A percentile compares a stretch with the other conserved stretches of the same genome.
These are phyloP conservation scores for Cucumis melo DNA, from an alignment of 306 rosid species.

Conservation along the genomic window DNA sequence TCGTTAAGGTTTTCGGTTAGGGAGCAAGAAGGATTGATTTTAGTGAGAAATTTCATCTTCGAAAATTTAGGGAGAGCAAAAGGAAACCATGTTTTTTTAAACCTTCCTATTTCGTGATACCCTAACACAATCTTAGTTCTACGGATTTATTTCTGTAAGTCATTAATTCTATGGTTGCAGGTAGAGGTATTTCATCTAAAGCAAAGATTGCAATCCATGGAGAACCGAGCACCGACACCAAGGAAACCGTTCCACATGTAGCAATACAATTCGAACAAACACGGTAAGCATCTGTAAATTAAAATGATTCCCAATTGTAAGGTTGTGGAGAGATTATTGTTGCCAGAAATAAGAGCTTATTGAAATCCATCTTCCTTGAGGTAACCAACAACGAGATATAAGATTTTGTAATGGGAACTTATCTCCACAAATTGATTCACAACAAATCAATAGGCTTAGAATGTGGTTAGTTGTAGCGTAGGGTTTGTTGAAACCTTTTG, in stretches of 20 bases:
- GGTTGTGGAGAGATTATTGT: neutral
- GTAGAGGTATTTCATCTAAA: constrained; percentile 92
- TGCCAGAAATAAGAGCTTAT: neutral
- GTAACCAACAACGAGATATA: neutral
- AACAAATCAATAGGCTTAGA: neutral
- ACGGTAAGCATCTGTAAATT: neutral
- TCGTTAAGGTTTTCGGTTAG: no score
- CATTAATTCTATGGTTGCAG: constrained; percentile 14
- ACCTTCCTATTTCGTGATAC: no score
- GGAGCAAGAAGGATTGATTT: no score
- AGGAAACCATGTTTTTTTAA: no score
- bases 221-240: constrained; percentile 78
- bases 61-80: no score
- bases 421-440: neutral
- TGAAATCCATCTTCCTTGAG: neutral
- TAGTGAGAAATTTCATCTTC: no score
- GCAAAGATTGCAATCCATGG: constrained; percentile 88
- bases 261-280: neutral
- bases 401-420: neutral
- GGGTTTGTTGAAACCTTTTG: neutral
- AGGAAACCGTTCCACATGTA: constrained; percentile 76
- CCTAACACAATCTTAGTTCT: no score
- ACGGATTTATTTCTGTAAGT: no score
- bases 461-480: neutral
- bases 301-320: neutral